These are phyloP conservation scores for Cladosporium sp. DNA, from an alignment of 2,329 filamentous ascomycete species.

Conservation along the genomic window DNA sequence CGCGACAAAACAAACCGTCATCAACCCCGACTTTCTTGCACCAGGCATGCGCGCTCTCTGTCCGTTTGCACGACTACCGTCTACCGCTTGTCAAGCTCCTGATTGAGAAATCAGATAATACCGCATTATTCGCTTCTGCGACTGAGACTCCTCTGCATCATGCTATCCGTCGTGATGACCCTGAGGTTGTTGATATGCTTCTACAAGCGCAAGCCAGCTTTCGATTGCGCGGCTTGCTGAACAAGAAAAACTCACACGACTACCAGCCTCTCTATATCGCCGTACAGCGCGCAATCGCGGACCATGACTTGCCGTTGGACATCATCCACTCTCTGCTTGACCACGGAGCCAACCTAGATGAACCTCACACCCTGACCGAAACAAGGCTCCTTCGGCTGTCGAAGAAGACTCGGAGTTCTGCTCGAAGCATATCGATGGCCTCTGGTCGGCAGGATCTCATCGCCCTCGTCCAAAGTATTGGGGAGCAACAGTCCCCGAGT, in stretches of 20 bases:
- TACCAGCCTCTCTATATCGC: slow-evolving; percentile 1
- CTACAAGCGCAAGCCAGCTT: background rate
- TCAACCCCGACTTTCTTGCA: background rate
- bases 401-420: slow-evolving; percentile 5
- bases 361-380: background rate
- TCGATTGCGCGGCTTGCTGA: background rate
- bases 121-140: background rate
- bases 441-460: slow-evolving; percentile 1
- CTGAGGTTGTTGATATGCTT: background rate
- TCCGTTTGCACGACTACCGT: background rate
- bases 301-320: background rate
- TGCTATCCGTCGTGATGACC: background rate
- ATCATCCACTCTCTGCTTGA: background rate
- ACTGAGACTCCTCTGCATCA: slow-evolving; percentile 6
- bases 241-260: background rate
- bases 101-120: background rate
- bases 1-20: background rate
- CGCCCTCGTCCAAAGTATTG: background rate
- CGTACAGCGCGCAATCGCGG: background rate
- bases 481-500: background rate
- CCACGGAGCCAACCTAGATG: background rate
- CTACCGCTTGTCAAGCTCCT: background rate
- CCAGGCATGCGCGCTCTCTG: background rate
- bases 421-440: background rate
- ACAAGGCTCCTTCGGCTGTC: background rate